Percentiles rank a stretch among this genome's conserved stretches.
Conservation (phyloP, 2,329 filamentous ascomycete species). For the Pseudogymnoascus sp. region DNA sequence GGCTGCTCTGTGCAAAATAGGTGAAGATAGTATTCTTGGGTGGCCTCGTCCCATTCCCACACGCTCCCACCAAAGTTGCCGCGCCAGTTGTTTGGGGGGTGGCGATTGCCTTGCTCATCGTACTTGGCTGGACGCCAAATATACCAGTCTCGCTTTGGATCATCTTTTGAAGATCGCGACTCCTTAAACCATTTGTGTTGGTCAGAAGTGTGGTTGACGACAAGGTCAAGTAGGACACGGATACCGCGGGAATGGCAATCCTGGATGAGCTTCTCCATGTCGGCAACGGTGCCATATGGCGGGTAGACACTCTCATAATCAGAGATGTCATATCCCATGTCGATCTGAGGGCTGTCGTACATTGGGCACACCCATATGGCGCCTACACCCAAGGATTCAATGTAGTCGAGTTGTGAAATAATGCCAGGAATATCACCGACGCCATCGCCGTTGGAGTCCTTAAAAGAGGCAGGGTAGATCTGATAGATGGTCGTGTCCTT, state of each 20-base stretch:
- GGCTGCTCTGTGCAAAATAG: conserved; percentile 70
- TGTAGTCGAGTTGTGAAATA: conserved; percentile 52
- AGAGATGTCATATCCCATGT: conserved; percentile 67
- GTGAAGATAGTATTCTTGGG: conserved; percentile 67
- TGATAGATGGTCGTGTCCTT: conserved; percentile 41
- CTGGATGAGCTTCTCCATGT: conserved; percentile 55
- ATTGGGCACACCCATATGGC: conserved; percentile 62
- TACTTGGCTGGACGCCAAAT: conserved; percentile 46
- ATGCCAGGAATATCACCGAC: conserved; percentile 57
- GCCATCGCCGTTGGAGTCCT: conserved; percentile 49
- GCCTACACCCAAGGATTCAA: conserved; percentile 52
- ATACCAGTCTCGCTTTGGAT: conserved; percentile 52
- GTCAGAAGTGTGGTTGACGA: conserved; percentile 58
- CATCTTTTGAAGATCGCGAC: conserved; percentile 38
- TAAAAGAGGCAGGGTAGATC: conserved; percentile 51
- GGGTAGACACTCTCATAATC: conserved; percentile 60
- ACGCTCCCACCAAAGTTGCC: conserved; percentile 51
- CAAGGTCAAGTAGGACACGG: conserved; percentile 63
- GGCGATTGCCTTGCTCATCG: conserved; percentile 28
- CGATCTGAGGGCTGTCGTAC: conserved; percentile 54
- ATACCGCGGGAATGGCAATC: conserved; percentile 52
- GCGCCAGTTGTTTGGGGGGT: conserved; percentile 60
- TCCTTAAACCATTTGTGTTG: conserved; percentile 49
- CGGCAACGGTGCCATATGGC: conserved; percentile 57
- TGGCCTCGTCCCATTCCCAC: conserved; percentile 66